Evolutionary conservation across 495 filamentous ascomycete genomes (phyloP), one percentile per base, ranked within the genome.

Genomic region (Hypoxylon fragiforme): DNA sequence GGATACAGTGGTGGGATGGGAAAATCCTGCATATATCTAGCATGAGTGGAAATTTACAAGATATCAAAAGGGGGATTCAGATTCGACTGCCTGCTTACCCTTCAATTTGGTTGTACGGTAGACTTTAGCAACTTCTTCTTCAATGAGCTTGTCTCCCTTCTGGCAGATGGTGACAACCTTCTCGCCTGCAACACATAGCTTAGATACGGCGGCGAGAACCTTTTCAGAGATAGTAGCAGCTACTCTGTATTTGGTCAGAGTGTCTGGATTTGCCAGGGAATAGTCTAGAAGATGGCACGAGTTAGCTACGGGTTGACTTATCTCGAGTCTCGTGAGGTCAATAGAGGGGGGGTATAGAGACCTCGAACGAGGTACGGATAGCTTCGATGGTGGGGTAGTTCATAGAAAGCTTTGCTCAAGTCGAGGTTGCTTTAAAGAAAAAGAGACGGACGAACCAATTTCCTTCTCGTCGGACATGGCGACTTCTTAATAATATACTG

Each of bases 41-140:
- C 15, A 57, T 69, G 45, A 61, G 57, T 51, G 53, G 40, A 64
- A 34, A 35, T 32, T 39, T 37, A 21, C 3, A 28, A 4, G 14
- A 21, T 22, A 24, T n/a, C n/a, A n/a, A 39, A 35, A 18, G 43
- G 13, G 39, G 13, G 53, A 18, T 28, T 9, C 39, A 7, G 24
- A 12, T 13, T 20, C 15, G 19, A 56, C 49, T 13, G 31, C 8
- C 1, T 13, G 67, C 71, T 43, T 64, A 91, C 90, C 92, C 79
- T 98, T 98, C 57, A 97, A 88, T 77, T 95, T 97, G 79, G 97
- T 98, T 73, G 91, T 92, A 73, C 96, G 92, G 81, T 94, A 97
- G 61, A 98, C 92, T 77, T 97, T 98, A 58, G 83, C 72, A 47
- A 95, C 80, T 69, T 97, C 94, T 65, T 96, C 94, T 19, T 92